A percentile compares a stretch with the other conserved stretches of the same genome.
phyloP scores from a whole-genome alignment of 2,329 filamentous ascomycete species.

The Bipolaris oryzae region DNA sequence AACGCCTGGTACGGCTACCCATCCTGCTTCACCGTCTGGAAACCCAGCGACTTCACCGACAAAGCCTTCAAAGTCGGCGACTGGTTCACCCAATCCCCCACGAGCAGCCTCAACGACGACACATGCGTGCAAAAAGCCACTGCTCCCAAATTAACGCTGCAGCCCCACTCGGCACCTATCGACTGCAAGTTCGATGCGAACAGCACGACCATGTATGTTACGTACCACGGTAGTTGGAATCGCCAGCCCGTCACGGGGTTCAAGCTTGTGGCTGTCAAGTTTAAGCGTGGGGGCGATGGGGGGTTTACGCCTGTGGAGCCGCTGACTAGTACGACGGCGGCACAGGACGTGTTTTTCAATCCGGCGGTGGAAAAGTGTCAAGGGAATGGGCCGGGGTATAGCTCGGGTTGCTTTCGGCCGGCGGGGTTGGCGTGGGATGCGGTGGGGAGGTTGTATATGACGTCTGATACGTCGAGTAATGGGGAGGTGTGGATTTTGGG shows the following conservation, averaged over 20 bases:
- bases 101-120: slow-evolving; percentile 53
- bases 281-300: slow-evolving; percentile 48
- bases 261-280: slow-evolving; percentile 55
- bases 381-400: slow-evolving; percentile 40
- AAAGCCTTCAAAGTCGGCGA: slow-evolving; percentile 56
- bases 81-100: slow-evolving; percentile 44
- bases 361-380: slow-evolving; percentile 60
- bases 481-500: slow-evolving; percentile 43
- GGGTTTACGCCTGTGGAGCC: slow-evolving; percentile 50
- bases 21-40: slow-evolving; percentile 70
- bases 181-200: slow-evolving; percentile 70
- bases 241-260: slow-evolving; percentile 56
- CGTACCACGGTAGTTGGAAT: slow-evolving; percentile 74
- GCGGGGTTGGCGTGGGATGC: slow-evolving; percentile 60
- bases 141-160: slow-evolving; percentile 59
- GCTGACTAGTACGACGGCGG: slow-evolving; percentile 55
- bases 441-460: slow-evolving; percentile 64
- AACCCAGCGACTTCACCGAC: slow-evolving; percentile 57
- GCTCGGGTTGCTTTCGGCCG: slow-evolving; percentile 64
- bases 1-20: slow-evolving; percentile 72
- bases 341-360: slow-evolving; percentile 63
- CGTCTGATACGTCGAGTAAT: slow-evolving; percentile 35
- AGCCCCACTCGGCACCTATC: slow-evolving; percentile 72
- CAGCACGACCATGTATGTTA: slow-evolving; percentile 64
- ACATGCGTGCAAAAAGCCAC: slow-evolving; percentile 51